Conservation (phyloP, 345 rosid genomes). For the Boechera stricta region DNA sequence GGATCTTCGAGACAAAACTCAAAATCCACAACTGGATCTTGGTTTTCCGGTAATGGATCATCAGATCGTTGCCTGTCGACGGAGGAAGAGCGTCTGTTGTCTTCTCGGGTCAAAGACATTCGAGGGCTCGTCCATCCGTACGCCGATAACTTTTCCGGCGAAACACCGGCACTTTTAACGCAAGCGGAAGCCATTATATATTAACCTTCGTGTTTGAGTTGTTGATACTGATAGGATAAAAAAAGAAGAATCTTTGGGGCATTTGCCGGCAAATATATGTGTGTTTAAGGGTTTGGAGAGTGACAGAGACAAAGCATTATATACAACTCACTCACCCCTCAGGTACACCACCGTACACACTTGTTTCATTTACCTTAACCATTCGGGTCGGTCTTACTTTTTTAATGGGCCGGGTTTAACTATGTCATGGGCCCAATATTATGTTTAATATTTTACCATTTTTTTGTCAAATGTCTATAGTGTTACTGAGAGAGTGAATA, state of each 20-base stretch:
- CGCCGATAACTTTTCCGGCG: slow-evolving; percentile 63
- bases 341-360: slow-evolving; percentile 37
- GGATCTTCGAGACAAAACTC: slow-evolving; percentile 92
- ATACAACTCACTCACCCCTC: slow-evolving; percentile 7
- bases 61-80: slow-evolving; percentile 15
- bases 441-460: background rate
- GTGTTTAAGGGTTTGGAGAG: slow-evolving; percentile 19
- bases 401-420: slow-evolving; percentile 5
- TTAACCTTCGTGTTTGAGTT: background rate
- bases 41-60: slow-evolving; percentile 35
- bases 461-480: background rate
- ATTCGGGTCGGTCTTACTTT: background rate
- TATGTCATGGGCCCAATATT: background rate
- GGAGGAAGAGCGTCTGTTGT: slow-evolving; percentile 46
- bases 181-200: slow-evolving; percentile 89
- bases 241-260: background rate
- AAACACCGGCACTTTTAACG: slow-evolving; percentile 61
- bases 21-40: slow-evolving; percentile 61
- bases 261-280: slow-evolving; percentile 6
- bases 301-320: slow-evolving; percentile 37
- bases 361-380: background rate
- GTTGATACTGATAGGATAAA: background rate
- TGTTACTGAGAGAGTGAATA: background rate
- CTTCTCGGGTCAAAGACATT: slow-evolving; percentile 62
- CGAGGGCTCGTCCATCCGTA: slow-evolving; percentile 69